Conservation (phyloP, 2,329 filamentous ascomycete species). For the Pseudopithomyces maydicus region DNA sequence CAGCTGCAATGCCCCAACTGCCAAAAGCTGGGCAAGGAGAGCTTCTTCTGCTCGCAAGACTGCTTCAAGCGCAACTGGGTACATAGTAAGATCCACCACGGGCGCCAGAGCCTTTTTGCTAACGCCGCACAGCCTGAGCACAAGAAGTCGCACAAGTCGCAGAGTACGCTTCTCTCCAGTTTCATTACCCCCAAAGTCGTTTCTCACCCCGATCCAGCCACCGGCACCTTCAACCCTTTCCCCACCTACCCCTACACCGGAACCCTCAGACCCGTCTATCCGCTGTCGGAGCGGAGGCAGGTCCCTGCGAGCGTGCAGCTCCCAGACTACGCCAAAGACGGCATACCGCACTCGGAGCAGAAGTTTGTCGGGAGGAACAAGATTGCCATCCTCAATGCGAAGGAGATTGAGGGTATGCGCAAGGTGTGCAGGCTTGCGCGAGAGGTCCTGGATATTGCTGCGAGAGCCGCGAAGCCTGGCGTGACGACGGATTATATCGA, state of each 20-base stretch:
- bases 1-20: conserved; percentile 93
- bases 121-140: conserved; percentile 68
- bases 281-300: conserved; percentile 44
- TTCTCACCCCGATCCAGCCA: conserved; percentile 90
- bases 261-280: conserved; percentile 79
- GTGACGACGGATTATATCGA: conserved; percentile 96
- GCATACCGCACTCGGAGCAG: conserved; percentile 71
- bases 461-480: conserved; percentile 81
- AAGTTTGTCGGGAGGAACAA: conserved; percentile 74
- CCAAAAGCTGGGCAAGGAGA: conserved; percentile 86
- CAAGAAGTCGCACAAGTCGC: conserved; percentile 82
- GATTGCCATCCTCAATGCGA: conserved; percentile 79
- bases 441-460: conserved; percentile 92
- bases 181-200: conserved; percentile 78
- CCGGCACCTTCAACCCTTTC: conserved; percentile 89
- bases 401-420: conserved; percentile 86
- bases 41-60: conserved; percentile 97
- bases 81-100: conserved; percentile 39
- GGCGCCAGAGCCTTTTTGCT: conserved; percentile 19
- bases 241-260: conserved; percentile 86
- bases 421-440: conserved; percentile 86
- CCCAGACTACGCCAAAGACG: conserved; percentile 88
- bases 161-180: conserved; percentile 74
- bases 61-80: conserved; percentile 99
- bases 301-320: conserved; percentile 80